Evolutionary conservation across 108 stramenopile species (phyloP).

Genomic region (Fragilariopsis cylindrus): DNA sequence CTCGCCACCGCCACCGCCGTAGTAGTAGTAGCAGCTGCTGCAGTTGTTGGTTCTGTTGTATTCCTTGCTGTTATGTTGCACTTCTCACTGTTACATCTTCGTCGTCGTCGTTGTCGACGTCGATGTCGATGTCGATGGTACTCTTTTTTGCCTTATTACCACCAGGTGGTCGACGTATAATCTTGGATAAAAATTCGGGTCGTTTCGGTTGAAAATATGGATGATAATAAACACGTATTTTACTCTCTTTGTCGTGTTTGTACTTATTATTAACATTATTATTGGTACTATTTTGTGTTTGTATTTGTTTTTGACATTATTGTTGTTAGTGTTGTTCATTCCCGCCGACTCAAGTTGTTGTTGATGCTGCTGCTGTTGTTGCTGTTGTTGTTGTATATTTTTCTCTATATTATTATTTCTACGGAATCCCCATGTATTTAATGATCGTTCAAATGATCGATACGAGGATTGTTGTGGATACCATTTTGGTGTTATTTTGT

Average conservation of each 20-base stretch:
- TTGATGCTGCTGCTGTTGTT: background rate
- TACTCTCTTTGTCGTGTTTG: background rate
- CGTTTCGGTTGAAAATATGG: background rate
- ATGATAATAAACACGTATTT: background rate
- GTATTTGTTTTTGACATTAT: background rate
- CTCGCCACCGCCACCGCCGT: too few species aligned
- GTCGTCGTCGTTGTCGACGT: background rate
- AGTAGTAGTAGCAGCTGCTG: too few species aligned
- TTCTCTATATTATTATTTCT: background rate
- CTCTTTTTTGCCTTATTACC: background rate
- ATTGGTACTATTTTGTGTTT: background rate
- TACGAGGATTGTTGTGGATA: constrained; percentile 10
- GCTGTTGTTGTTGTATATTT: background rate
- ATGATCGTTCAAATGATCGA: constrained; percentile 30
- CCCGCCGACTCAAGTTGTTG: too few species aligned
- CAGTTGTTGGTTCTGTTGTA: too few species aligned
- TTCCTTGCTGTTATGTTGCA: too few species aligned
- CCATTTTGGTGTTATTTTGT: too few species aligned
- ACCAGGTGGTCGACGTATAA: constrained; percentile 4
- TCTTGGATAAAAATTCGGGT: background rate
- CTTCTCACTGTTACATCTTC: too few species aligned
- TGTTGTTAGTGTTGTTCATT: background rate
- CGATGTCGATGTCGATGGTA: background rate
- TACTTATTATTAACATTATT: background rate
- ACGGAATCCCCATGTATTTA: constrained; percentile 30